A percentile compares a stretch with the other conserved stretches of the same genome.
Conservation (phyloP, 2,329 filamentous ascomycete species). For the Claviceps digitariae region DNA sequence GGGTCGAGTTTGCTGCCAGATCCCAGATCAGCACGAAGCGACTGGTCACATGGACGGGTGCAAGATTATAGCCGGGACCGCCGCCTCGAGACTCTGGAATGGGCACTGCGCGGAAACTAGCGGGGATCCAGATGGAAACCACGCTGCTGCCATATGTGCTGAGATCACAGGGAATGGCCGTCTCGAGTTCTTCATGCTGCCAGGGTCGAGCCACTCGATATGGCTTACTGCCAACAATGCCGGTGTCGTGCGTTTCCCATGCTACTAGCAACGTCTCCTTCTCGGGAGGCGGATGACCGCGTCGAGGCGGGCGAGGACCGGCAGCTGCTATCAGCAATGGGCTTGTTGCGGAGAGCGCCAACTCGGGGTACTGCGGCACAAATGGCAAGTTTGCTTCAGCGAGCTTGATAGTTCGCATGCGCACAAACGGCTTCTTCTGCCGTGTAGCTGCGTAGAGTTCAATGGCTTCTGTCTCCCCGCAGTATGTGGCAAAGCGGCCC, state of each 20-base stretch:
- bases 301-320: slow-evolving; percentile 24
- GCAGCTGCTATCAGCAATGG: slow-evolving; percentile 25
- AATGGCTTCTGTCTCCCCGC: slow-evolving; percentile 17
- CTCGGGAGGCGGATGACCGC: slow-evolving; percentile 23
- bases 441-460: slow-evolving; percentile 20
- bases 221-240: slow-evolving; percentile 15
- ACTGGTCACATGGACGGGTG: slow-evolving; percentile 17
- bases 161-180: slow-evolving; percentile 23
- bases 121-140: slow-evolving; percentile 28
- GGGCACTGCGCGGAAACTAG: slow-evolving; percentile 21
- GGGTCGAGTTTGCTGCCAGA: slow-evolving; percentile 22
- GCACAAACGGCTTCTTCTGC: slow-evolving; percentile 24
- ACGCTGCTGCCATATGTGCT: slow-evolving; percentile 24
- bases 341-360: slow-evolving; percentile 25
- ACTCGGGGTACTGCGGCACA: slow-evolving; percentile 24
- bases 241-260: slow-evolving; percentile 22
- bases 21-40: slow-evolving; percentile 28
- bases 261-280: slow-evolving; percentile 24
- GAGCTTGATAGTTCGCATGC: slow-evolving; percentile 22
- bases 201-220: slow-evolving; percentile 23
- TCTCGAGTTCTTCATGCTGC: slow-evolving; percentile 25
- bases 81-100: slow-evolving; percentile 14
- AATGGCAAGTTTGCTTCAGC: slow-evolving; percentile 21
- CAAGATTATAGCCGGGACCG: slow-evolving; percentile 19
- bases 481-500: slow-evolving; percentile 22